Base-by-base conservation (phyloP, 2,329 filamentous ascomycete genomes). In the Diplodia intermedia region DNA sequence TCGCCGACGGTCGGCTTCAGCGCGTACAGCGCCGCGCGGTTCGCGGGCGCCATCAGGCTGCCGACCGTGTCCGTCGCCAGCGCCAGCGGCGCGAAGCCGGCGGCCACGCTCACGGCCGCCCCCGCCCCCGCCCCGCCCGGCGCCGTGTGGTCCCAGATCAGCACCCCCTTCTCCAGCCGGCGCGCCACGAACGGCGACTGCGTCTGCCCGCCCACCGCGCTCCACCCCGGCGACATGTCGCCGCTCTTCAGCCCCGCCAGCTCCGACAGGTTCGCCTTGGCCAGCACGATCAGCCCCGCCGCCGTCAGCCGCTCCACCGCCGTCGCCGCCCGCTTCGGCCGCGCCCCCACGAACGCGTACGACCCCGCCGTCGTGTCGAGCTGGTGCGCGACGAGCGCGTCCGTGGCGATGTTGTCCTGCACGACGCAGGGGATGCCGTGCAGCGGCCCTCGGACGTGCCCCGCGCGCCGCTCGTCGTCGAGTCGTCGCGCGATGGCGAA, bases 371-470 rank as follows among this genome's bases (percentile, higher is more conserved):
- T 81, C 4, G 80, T 81, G 40, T 78, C 76, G 78, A 82, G 1
- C 79, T 79, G 40, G 80, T 68, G 20, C 49, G 26, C 12, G 23
- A 72, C 12, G 23, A 72, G 75, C 7, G 71, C 71, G 60, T 78
- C 74, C 4, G 80, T 80, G 71, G 79, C 77, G 47, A 81, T 79
- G 56, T 79, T 78, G 66, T 82, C 81, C 70, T 83, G 82, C 14
- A 81, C 50, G 1, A 82, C 74, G 55, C 82, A 76, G 0, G 81
- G 80, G 60, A 81, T 80, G 6, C 80, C 80, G 71, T 82, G 80
- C n/a, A 82, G 67, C 5, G 76, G 75, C 2, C 79, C 76, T 53
- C 79, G 76, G 20, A 75, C 69, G 57, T 74, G 75, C 18, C 79
- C 79, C 38, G 71, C 72, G 36, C 70, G 71, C n/a, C 80, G 72